Percentiles rank a stretch among this genome's conserved stretches.
Evolutionary conservation across 139 green algal genomes (phyloP).

Genomic region (Desmodesmus armatus): DNA sequence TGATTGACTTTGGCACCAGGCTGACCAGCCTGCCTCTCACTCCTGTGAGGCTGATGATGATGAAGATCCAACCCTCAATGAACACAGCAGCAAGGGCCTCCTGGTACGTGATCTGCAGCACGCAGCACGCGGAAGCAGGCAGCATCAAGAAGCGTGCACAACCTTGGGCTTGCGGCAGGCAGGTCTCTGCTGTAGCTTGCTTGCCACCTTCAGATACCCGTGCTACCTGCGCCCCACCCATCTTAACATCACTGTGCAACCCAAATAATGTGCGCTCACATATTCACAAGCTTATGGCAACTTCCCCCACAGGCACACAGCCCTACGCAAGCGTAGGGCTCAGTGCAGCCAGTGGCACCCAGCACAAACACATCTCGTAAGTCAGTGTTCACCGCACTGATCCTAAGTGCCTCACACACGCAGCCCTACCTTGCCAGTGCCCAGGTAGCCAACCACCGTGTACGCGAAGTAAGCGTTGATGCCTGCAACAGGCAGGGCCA

Average conservation of each 20-base stretch:
- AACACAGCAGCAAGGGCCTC: constrained; percentile 69
- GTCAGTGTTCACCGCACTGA: constrained; percentile 79
- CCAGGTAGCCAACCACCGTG: constrained; percentile 77
- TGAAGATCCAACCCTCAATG: constrained; percentile 86
- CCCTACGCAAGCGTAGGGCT: no score
- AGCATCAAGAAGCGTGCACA: no score
- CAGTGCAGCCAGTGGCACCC: no score
- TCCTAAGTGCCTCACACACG: constrained; percentile 72
- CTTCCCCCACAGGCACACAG: no score
- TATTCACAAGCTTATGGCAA: no score
- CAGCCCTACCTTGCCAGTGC: constrained; percentile 62
- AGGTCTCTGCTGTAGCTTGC: no score
- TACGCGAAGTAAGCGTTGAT: constrained; percentile 87
- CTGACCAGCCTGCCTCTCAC: constrained; percentile 50
- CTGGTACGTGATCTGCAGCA: constrained; percentile 63
- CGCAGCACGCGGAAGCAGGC: not conserved
- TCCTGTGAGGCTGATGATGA: constrained; percentile 68
- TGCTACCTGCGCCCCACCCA: no score
- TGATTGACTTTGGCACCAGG: constrained; percentile 76
- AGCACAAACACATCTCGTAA: constrained; percentile 67
- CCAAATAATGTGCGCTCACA: no score
- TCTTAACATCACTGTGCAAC: no score
- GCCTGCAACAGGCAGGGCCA: constrained; percentile 49
- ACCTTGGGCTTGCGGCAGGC: no score
- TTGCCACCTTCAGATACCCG: no score